Percentiles rank a stretch among this genome's conserved stretches.
Conservation (phyloP, 345 rosid species). For the Euphorbia lathyris region DNA sequence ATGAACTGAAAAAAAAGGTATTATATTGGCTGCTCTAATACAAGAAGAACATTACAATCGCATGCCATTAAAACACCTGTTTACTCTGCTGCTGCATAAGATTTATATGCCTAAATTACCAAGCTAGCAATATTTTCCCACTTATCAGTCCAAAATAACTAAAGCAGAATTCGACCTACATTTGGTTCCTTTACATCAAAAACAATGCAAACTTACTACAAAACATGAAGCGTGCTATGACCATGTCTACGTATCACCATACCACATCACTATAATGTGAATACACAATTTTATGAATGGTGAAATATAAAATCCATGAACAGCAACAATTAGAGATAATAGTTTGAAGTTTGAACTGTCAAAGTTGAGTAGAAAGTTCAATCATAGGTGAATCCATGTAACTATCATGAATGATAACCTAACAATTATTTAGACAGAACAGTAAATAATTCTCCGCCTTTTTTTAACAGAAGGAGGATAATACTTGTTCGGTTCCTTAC, state of each 20-base stretch:
- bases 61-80: neutral
- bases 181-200: neutral
- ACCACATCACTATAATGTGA: neutral
- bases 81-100: neutral
- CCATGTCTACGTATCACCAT: neutral
- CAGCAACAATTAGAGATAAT: neutral
- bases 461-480: neutral
- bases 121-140: neutral
- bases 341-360: neutral
- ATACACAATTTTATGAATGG: neutral
- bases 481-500: neutral
- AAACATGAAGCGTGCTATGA: neutral
- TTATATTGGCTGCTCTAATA: neutral
- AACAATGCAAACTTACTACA: neutral
- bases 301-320: neutral
- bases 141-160: neutral
- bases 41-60: neutral
- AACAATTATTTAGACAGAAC: neutral
- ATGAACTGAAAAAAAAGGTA: neutral
- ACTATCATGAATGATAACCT: neutral
- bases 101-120: neutral
- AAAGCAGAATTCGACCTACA: neutral
- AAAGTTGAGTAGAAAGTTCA: neutral
- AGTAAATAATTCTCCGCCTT: neutral
- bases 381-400: neutral